Percentiles rank a stretch among this genome's conserved stretches.
These are phyloP conservation scores for Hypoxylon perforatum DNA, from an alignment of 495 filamentous ascomycete species.

Conservation along the genomic window DNA sequence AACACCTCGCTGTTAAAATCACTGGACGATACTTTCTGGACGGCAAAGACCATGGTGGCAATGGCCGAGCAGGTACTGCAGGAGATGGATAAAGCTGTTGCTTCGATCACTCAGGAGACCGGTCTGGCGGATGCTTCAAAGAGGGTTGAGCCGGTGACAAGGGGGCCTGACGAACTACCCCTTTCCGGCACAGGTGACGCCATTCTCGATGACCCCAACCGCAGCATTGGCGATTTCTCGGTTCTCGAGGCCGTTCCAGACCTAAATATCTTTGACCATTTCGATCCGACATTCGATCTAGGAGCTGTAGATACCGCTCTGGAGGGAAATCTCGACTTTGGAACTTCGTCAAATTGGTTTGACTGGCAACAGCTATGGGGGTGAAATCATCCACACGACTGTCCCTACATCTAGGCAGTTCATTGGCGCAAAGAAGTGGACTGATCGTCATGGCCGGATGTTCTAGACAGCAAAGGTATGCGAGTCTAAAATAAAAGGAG, in stretches of 20 bases:
- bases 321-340: conserved; percentile 54
- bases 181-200: conserved; percentile 8
- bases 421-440: no score
- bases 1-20: conserved; percentile 67
- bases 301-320: conserved; percentile 55
- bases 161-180: conserved; percentile 26
- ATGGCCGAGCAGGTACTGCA: conserved; percentile 50
- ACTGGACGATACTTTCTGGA: conserved; percentile 69
- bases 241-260: conserved; percentile 48
- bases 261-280: conserved; percentile 56
- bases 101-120: conserved; percentile 46
- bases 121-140: conserved; percentile 35
- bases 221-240: conserved; percentile 38
- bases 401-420: not conserved
- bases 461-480: no score
- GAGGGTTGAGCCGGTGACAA: conserved; percentile 20
- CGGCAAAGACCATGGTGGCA: conserved; percentile 45
- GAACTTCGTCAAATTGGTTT: conserved; percentile 51
- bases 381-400: not conserved
- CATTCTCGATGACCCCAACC: conserved; percentile 19
- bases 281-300: conserved; percentile 57
- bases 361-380: conserved; percentile 48
- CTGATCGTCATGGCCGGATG: no score
- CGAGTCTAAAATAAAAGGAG: not conserved
- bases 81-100: conserved; percentile 53